Evolutionary conservation across 2,329 filamentous ascomycete species (phyloP).

Genomic region (Penicillium sp.): DNA sequence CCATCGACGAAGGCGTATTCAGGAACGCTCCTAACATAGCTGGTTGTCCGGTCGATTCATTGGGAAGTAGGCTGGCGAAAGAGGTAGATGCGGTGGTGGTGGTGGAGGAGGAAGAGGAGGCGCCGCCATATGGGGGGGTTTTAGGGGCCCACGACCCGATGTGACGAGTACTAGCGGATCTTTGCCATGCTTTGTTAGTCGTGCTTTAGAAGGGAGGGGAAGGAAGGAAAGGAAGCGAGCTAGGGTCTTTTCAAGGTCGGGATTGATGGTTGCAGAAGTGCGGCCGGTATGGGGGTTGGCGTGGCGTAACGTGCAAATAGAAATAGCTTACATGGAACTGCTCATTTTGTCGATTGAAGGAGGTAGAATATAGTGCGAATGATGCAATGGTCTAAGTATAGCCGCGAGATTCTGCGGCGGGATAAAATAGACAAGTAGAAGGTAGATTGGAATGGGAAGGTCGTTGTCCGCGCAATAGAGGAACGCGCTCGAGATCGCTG

Average conservation of each 20-base stretch:
- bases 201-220: neutral
- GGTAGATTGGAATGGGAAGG: no score
- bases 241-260: no score
- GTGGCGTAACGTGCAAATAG: no score
- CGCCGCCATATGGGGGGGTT: neutral
- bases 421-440: no score
- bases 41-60: neutral
- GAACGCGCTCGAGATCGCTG: no score
- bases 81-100: neutral
- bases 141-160: neutral
- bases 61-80: neutral
- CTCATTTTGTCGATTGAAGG: no score
- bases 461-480: no score
- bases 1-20: neutral
- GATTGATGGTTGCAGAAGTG: neutral
- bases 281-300: no score
- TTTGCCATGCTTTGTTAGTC: neutral
- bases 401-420: no score
- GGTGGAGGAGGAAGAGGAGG: neutral
- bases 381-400: no score
- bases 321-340: no score
- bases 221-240: neutral
- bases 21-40: neutral
- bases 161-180: neutral
- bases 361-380: no score